These are phyloP conservation scores for Eucalyptus tenuipes DNA, from an alignment of 345 rosid species.

Conservation along the genomic window DNA sequence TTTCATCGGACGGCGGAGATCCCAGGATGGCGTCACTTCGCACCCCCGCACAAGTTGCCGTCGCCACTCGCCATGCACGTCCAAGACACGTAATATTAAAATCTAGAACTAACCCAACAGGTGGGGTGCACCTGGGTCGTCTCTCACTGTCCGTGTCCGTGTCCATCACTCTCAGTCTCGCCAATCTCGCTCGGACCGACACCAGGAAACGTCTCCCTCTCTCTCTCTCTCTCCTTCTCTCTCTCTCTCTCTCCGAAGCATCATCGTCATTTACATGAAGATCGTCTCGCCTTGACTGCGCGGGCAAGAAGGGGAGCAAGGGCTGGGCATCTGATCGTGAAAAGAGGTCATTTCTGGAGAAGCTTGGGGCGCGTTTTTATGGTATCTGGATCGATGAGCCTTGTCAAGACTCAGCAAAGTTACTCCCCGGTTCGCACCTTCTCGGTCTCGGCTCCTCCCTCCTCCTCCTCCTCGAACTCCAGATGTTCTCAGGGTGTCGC, in stretches of 20 bases:
- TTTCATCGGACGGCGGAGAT: background rate
- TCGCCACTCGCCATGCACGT: background rate
- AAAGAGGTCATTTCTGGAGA: background rate
- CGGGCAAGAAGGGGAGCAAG: background rate
- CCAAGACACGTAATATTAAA: background rate
- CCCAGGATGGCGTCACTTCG: background rate
- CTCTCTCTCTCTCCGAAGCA: background rate
- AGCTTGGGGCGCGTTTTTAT: background rate
- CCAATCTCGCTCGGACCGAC: background rate
- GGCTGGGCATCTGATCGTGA: background rate
- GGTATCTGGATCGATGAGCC: constrained; percentile 10
- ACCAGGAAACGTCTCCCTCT: background rate
- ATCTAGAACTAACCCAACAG: background rate
- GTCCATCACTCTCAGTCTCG: background rate
- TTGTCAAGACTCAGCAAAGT: constrained; percentile 38
- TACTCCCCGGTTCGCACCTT: constrained; percentile 43
- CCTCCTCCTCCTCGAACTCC: constrained; percentile 30
- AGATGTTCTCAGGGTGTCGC: constrained; percentile 29
- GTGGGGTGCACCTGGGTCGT: background rate
- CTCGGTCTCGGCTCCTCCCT: constrained; percentile 33
- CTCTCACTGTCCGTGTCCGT: background rate
- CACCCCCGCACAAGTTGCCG: background rate
- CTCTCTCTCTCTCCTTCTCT: background rate
- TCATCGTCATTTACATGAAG: background rate
- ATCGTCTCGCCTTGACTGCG: background rate